Base-by-base conservation (phyloP, 2,329 filamentous ascomycete genomes). In the Penicillium corylophilum region DNA sequence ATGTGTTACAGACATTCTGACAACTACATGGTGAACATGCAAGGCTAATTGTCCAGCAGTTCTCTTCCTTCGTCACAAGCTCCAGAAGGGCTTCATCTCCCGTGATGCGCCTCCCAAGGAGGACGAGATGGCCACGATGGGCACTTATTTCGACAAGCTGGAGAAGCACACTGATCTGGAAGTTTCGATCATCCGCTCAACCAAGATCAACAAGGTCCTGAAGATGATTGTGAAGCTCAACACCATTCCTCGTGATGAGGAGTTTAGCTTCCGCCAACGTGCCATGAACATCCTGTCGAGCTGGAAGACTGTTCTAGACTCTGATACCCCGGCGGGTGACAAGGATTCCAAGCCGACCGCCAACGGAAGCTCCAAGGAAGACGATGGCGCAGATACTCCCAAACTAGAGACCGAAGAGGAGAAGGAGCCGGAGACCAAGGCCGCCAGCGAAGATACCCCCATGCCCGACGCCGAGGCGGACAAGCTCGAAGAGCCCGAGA, bases 171-270 rank as follows among this genome's bases (percentile, higher is more conserved):
- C 83, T 1, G 89, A 95, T 59, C 82, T 97, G 4, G 93, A 97
- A 69, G 90, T 89, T 26, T 85, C 85, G 60, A 94, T 96, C 63
- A 96, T 97, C 65, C 85, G 89, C 57, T 79, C 78, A 13, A 99
- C 94, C 56, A 99, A 97, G 81, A 96, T 99, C 74, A 93, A 97
- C 83, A 99, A 99, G 77, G 93, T 99, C 10, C 81, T 99, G 51
- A 96, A 95, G 77, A 91, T 88, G 4, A 94, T 99, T 60, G 78
- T 96, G 64, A 96, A 96, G 77, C 79, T 99, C 8, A 82, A 86
- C 39, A 81, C 81, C 3, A 95, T 99, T 61, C 92, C 92, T 5
- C 87, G 86, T 55, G 94, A 99, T 59, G 89, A 92, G 31, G 89
- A 95, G 60, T 95, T 87, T 72, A 77, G 88, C 49, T 96, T 99